Evolutionary conservation across 2,329 filamentous ascomycete genomes (phyloP).

Genomic region (Fusarium sacchari): DNA sequence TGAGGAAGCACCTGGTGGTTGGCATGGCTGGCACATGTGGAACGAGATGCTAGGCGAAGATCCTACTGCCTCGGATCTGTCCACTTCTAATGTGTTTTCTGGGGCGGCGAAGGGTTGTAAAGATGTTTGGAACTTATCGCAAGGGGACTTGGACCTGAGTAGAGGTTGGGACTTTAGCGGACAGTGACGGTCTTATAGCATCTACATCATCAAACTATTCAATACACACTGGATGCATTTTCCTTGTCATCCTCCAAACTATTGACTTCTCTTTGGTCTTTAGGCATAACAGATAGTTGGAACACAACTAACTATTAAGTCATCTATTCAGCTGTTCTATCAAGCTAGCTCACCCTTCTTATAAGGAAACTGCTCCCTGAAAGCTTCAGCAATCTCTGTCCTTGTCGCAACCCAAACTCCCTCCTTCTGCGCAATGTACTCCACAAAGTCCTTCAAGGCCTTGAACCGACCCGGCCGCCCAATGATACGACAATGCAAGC

Average conservation of each 20-base stretch:
- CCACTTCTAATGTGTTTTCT: not conserved
- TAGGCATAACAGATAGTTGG: accelerated
- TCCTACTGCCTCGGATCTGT: not conserved
- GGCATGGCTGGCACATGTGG: not conserved
- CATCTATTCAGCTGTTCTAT: not conserved
- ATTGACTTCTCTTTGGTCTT: not conserved
- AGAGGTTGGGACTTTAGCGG: not conserved
- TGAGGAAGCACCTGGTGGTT: not conserved
- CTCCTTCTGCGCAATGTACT: slow-evolving; percentile 4
- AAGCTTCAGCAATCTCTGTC: not conserved
- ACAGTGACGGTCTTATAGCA: not conserved
- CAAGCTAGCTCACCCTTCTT: not conserved
- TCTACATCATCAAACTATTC: not conserved
- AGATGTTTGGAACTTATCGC: not conserved
- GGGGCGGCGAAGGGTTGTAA: not conserved
- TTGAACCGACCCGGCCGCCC: not conserved
- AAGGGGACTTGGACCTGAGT: not conserved
- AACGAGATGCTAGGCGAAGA: not conserved
- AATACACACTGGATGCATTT: no score
- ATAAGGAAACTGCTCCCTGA: not conserved
- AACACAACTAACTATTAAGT: accelerated
- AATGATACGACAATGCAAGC: slow-evolving; percentile 6
- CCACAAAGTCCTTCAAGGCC: not conserved
- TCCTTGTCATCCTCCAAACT: no score
- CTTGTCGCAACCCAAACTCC: slow-evolving; percentile 4